These are phyloP conservation scores for Pezicula rhizophila DNA, from an alignment of 2,329 filamentous ascomycete genomes.

Conservation along the genomic window DNA sequence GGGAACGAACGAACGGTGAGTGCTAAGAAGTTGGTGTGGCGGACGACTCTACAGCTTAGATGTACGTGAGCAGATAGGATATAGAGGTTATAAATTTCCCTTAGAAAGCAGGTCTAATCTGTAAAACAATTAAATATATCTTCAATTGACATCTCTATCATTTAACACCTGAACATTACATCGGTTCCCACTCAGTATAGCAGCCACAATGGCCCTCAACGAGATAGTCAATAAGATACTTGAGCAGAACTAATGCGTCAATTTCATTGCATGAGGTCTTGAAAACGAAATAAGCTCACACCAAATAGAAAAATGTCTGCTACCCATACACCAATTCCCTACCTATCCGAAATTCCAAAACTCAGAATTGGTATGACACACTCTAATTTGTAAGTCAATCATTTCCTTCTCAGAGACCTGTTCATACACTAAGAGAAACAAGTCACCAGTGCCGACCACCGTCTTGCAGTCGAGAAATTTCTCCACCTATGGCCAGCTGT, in stretches of 20 bases:
- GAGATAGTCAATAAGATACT: slow-evolving; percentile 5
- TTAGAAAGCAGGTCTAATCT: too few relatives aligned
- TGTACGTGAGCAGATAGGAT: too few relatives aligned
- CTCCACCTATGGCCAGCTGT: slow-evolving; percentile 6
- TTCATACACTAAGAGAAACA: background rate
- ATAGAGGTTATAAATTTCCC: too few relatives aligned
- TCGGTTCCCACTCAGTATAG: background rate
- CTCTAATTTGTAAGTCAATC: slow-evolving; percentile 3
- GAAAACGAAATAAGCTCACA: background rate
- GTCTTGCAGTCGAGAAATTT: slow-evolving; percentile 6
- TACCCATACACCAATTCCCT: slow-evolving; percentile 7
- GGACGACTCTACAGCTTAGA: too few relatives aligned
- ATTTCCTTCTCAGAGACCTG: background rate
- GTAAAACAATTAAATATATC: background rate
- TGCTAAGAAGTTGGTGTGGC: too few relatives aligned
- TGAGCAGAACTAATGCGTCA: slow-evolving; percentile 5
- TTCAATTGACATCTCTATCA: background rate
- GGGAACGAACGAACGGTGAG: too few relatives aligned
- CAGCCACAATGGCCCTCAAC: slow-evolving; percentile 2
- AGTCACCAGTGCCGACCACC: slow-evolving; percentile 9
- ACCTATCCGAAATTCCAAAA: slow-evolving; percentile 2
- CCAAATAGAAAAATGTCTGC: background rate
- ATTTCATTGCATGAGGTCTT: background rate
- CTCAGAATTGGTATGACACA: background rate
- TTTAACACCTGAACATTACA: background rate